Conservation (phyloP, 2,329 filamentous ascomycete species). For the Simplicillium sp. region DNA sequence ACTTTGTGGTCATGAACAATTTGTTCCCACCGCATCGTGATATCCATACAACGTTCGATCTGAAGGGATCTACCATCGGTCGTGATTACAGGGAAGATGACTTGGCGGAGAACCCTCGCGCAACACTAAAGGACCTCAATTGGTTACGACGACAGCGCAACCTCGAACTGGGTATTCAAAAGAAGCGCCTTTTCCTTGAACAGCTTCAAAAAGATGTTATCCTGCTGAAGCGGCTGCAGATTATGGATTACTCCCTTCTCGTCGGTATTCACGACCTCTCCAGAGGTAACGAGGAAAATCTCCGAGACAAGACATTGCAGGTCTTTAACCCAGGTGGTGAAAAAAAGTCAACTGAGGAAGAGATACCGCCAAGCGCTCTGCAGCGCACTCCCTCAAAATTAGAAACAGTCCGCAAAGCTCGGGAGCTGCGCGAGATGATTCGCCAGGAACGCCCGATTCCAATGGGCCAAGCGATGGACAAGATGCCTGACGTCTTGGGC, state of each 20-base stretch:
- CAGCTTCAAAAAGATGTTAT: slow-evolving; percentile 84
- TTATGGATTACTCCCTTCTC: slow-evolving; percentile 97
- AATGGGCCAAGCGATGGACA: slow-evolving; percentile 70
- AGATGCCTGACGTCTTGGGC: slow-evolving; percentile 84
- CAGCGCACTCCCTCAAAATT: slow-evolving; percentile 88
- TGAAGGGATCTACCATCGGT: slow-evolving; percentile 93
- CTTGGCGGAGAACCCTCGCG: slow-evolving; percentile 77
- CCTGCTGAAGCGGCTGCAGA: slow-evolving; percentile 77
- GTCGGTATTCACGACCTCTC: slow-evolving; percentile 88
- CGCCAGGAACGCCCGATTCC: slow-evolving; percentile 90
- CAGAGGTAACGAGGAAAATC: slow-evolving; percentile 89
- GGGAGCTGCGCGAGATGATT: slow-evolving; percentile 84
- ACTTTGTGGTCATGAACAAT: slow-evolving; percentile 99
- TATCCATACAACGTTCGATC: slow-evolving; percentile 92
- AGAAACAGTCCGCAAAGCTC: slow-evolving; percentile 83
- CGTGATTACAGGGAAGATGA: slow-evolving; percentile 86
- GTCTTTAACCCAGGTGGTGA: slow-evolving; percentile 88
- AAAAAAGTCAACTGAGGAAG: slow-evolving; percentile 44
- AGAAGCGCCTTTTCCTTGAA: slow-evolving; percentile 79
- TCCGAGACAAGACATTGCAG: slow-evolving; percentile 79
- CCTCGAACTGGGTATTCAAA: slow-evolving; percentile 79
- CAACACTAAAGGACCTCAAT: slow-evolving; percentile 93
- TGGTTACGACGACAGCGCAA: slow-evolving; percentile 82
- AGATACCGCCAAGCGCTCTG: slow-evolving; percentile 57
- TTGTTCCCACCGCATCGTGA: slow-evolving; percentile 94